Conservation (phyloP, 1,139 yeast species). For the Meyerozyma smithsonii region DNA sequence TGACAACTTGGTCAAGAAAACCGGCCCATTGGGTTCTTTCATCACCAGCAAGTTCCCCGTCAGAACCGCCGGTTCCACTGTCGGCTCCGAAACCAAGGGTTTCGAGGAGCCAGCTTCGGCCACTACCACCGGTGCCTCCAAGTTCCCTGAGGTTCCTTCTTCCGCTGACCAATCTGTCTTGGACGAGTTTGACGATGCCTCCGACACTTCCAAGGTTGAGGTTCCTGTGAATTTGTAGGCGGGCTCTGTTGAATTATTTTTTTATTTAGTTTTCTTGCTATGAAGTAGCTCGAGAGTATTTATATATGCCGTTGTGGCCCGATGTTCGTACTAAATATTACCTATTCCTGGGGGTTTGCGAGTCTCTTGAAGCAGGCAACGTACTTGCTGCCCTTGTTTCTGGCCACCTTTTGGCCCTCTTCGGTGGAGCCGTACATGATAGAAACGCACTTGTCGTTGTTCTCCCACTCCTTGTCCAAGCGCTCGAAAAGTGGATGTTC, state of each 20-base stretch:
- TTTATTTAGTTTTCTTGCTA: background rate
- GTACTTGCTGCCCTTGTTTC: constrained; percentile 83
- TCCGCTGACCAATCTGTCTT: constrained; percentile 7
- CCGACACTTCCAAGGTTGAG: constrained; percentile 2
- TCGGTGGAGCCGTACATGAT: constrained; percentile 91
- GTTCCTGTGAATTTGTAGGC: background rate
- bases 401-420: constrained; percentile 93
- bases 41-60: constrained; percentile 57
- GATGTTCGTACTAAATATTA: background rate
- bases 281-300: background rate
- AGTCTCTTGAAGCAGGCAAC: constrained; percentile 83
- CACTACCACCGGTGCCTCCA: constrained; percentile 30
- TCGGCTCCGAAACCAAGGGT: constrained; percentile 36
- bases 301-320: constrained; percentile 1
- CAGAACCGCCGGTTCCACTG: constrained; percentile 71
- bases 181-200: constrained; percentile 2
- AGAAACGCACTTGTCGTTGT: constrained; percentile 70
- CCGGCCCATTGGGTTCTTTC: constrained; percentile 62
- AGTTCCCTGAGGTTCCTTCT: constrained; percentile 47
- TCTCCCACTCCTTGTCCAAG: constrained; percentile 74
- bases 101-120: constrained; percentile 15
- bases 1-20: constrained; percentile 44
- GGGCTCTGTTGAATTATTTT: background rate
- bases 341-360: constrained; percentile 44
- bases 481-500: constrained; percentile 90